Evolutionary conservation across 306 rosid genomes (phyloP).

Genomic region (Begonia fuchsioides): DNA sequence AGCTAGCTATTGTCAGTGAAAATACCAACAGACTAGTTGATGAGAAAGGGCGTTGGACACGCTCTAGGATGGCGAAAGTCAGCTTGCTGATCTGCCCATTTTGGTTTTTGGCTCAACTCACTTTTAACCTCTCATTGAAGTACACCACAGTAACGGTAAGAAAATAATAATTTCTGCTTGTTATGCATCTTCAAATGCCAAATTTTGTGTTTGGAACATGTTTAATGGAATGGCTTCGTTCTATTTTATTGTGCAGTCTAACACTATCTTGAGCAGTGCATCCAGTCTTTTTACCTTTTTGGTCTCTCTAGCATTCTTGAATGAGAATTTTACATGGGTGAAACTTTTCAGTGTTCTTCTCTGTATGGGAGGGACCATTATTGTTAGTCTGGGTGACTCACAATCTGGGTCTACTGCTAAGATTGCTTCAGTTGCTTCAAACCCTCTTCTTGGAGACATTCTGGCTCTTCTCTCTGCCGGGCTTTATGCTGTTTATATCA

Average conservation of each 20-base stretch:
- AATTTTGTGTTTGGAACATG: constrained; percentile 3
- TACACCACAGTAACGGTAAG: constrained; percentile 91
- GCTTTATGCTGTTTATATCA: constrained; percentile 70
- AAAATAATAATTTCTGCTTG: neutral
- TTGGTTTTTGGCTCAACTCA: constrained; percentile 92
- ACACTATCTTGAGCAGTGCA: constrained; percentile 92
- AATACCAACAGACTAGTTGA: constrained; percentile 31
- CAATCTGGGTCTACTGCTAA: constrained; percentile 6
- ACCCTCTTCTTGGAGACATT: constrained; percentile 83
- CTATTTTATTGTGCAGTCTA: constrained; percentile 54
- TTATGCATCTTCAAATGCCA: neutral
- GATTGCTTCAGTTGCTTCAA: constrained; percentile 27
- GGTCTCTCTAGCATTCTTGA: constrained; percentile 82
- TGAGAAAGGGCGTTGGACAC: constrained; percentile 84
- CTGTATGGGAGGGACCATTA: constrained; percentile 89
- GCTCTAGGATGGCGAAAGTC: constrained; percentile 71
- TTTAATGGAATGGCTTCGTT: constrained; percentile 11
- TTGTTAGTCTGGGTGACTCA: constrained; percentile 89
- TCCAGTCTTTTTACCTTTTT: constrained; percentile 92
- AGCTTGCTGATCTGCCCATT: constrained; percentile 75
- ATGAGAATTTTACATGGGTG: constrained; percentile 81
- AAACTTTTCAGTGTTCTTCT: constrained; percentile 83
- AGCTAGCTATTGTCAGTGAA: constrained; percentile 8
- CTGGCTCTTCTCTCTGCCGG: constrained; percentile 72
- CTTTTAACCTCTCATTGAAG: constrained; percentile 78